Conservation (phyloP, 2,329 filamentous ascomycete genomes). For the Penicillium sp. region DNA sequence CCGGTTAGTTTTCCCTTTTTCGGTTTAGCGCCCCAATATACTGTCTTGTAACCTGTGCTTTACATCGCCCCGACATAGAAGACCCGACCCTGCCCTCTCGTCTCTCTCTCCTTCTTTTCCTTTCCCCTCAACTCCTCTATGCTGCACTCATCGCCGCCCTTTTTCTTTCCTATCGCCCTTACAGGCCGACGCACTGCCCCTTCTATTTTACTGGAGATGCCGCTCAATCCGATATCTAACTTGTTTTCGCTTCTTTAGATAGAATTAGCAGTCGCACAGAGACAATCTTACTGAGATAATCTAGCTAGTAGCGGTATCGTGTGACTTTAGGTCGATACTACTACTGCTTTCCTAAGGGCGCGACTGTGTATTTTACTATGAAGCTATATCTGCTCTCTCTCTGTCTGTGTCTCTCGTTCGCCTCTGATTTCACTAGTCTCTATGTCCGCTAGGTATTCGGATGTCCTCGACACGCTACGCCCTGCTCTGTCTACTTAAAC, state of each 20-base stretch:
- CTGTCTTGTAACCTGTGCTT: too few relatives aligned
- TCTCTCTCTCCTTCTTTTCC: too few relatives aligned
- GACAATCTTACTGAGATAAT: too few relatives aligned
- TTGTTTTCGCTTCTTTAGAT: neutral
- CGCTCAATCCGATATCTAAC: constrained; percentile 15
- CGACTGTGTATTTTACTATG: constrained; percentile 6
- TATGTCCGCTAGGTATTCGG: neutral
- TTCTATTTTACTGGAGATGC: constrained; percentile 22
- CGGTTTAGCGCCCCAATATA: too few relatives aligned
- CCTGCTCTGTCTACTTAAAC: neutral
- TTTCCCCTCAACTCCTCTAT: constrained; percentile 16
- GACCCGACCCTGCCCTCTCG: too few relatives aligned
- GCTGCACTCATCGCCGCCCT: constrained; percentile 17
- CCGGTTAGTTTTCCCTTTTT: too few relatives aligned
- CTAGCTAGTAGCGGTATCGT: too few relatives aligned
- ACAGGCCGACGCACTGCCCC: constrained; percentile 16
- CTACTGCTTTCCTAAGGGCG: neutral
- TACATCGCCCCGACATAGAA: too few relatives aligned
- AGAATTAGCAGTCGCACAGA: too few relatives aligned
- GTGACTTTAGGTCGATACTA: too few relatives aligned
- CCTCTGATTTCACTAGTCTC: neutral
- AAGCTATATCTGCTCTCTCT: neutral
- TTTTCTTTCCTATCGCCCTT: constrained; percentile 12
- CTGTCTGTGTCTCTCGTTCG: neutral
- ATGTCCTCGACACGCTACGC: neutral